Conservation (phyloP, 768 basidiomycete genomes). For the Mycena kentingensis region DNA sequence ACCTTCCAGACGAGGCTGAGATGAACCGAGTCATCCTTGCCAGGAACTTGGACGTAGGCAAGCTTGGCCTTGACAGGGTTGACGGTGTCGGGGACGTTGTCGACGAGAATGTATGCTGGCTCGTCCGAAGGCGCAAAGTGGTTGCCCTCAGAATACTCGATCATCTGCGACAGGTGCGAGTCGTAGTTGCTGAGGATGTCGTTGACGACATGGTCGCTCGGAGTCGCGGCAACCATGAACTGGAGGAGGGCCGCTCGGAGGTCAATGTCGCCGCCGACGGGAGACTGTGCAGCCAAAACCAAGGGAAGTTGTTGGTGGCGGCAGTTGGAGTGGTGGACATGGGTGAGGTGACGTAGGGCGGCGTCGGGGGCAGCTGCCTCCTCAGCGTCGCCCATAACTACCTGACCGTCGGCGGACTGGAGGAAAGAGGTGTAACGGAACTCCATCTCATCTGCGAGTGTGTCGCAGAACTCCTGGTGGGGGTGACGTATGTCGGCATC, state of each 20-base stretch:
- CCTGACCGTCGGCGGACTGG: constrained; percentile 35
- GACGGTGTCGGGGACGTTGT: constrained; percentile 74
- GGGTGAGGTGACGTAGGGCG: constrained; percentile 39
- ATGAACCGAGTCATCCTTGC: constrained; percentile 53
- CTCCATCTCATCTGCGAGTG: constrained; percentile 41
- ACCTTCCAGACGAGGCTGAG: constrained; percentile 86
- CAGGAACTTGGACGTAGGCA: constrained; percentile 82
- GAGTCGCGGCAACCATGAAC: constrained; percentile 80
- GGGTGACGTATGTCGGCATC: constrained; percentile 41
- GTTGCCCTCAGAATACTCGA: constrained; percentile 33
- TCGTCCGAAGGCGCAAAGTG: constrained; percentile 51
- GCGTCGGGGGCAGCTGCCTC: constrained; percentile 17
- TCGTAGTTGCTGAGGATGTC: constrained; percentile 55
- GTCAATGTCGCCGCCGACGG: constrained; percentile 38
- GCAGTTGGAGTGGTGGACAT: constrained; percentile 62
- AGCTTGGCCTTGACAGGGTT: constrained; percentile 79
- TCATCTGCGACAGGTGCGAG: constrained; percentile 53
- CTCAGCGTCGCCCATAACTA: constrained; percentile 32
- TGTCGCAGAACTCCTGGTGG: constrained; percentile 57
- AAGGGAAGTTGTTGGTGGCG: constrained; percentile 45
- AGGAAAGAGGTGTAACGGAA: constrained; percentile 31
- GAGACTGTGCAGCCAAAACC: constrained; percentile 30
- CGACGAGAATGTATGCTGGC: constrained; percentile 43
- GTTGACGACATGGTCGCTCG: constrained; percentile 44
- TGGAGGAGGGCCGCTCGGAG: constrained; percentile 64